These are phyloP conservation scores for Naganishia vishniacii DNA, from an alignment of 768 basidiomycete species.

Conservation along the genomic window DNA sequence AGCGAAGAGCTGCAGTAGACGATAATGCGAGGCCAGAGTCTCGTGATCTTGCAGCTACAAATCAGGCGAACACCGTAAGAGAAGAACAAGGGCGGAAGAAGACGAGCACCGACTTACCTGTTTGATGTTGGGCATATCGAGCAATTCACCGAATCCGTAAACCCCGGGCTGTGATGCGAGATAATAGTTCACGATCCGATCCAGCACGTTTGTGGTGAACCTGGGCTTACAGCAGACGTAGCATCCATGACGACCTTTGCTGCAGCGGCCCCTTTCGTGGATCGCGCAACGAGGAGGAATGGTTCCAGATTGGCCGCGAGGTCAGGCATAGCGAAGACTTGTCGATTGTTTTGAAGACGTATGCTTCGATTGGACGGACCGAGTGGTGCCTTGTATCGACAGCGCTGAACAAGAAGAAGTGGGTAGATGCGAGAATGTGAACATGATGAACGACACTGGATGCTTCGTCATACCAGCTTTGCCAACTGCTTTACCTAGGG, in stretches of 20 bases:
- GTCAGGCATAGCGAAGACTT: conserved; percentile 13
- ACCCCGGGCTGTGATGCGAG: conserved; percentile 61
- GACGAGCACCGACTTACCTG: conserved; percentile 56
- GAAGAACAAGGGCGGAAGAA: neutral
- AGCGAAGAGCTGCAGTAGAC: conserved; percentile 77
- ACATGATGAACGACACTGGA: too few species aligned
- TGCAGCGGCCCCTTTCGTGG: conserved; percentile 83
- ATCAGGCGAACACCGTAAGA: neutral
- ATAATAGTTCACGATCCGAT: neutral
- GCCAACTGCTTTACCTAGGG: too few species aligned
- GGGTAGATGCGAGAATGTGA: too few species aligned
- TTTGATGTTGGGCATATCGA: conserved; percentile 74
- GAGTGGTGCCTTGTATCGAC: too few species aligned
- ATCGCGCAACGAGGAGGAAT: conserved; percentile 84
- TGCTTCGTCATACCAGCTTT: too few species aligned
- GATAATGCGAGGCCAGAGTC: conserved; percentile 53
- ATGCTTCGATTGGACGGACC: too few species aligned
- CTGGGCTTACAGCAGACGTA: conserved; percentile 59
- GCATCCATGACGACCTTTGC: conserved; percentile 76
- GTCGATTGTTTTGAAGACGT: neutral
- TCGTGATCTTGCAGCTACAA: conserved; percentile 4
- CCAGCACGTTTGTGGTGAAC: neutral
- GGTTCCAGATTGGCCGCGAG: conserved; percentile 67
- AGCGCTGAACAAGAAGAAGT: too few species aligned
- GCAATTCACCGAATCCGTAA: conserved; percentile 82